A percentile compares a stretch with the other conserved stretches of the same genome.
phyloP scores from a whole-genome alignment of 306 rosid species.

The Cicer judaicum region DNA sequence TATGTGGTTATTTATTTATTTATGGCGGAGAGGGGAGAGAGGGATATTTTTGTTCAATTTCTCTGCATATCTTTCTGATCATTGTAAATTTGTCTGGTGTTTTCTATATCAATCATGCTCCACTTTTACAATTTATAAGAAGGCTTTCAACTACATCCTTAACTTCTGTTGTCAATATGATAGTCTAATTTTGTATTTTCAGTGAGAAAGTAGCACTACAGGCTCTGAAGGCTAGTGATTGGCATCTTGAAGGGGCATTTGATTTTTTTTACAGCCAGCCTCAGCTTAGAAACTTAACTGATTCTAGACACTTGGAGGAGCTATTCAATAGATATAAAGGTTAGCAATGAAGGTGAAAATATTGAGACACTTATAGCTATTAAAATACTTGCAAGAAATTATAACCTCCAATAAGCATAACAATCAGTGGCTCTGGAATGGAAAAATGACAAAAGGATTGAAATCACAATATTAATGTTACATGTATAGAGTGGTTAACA shows the following conservation, averaged over 20 bases:
- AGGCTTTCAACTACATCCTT: conserved; percentile 15
- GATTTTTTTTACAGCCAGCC: conserved; percentile 96
- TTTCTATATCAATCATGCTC: not conserved
- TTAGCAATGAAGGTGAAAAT: conserved; percentile 50
- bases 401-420: conserved; percentile 12
- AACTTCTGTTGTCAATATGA: conserved; percentile 9
- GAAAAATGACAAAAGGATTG: conserved; percentile 29
- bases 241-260: conserved; percentile 99
- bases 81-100: not conserved
- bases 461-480: not conserved
- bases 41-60: not conserved
- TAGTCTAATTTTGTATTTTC: conserved; percentile 44
- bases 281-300: conserved; percentile 73
- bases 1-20: not conserved
- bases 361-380: conserved; percentile 26
- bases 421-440: not conserved
- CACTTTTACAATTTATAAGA: not conserved
- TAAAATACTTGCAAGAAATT: conserved; percentile 1
- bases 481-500: not conserved
- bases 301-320: conserved; percentile 95
- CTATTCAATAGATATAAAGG: conserved; percentile 97
- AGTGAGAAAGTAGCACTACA: conserved; percentile 91
- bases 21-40: not conserved
- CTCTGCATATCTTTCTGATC: conserved; percentile 10
- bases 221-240: conserved; percentile 87